phyloP scores from a whole-genome alignment of 352 stramenopile genomes.

The Globisporangium radiosum region DNA sequence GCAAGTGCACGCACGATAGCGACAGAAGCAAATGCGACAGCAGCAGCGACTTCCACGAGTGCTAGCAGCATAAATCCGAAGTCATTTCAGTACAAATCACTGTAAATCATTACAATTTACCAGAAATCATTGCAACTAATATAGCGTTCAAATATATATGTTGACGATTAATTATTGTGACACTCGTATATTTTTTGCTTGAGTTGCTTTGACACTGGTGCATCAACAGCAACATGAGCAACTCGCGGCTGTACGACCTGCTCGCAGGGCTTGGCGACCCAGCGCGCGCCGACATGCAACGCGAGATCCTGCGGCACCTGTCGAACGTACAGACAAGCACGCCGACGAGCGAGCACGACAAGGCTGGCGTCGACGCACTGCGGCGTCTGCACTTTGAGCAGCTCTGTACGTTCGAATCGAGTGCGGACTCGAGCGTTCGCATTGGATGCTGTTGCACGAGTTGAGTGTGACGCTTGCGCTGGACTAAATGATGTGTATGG shows the following conservation, averaged over 20 bases:
- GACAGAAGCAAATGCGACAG: no score
- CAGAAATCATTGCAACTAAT: no score
- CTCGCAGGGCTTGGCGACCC: constrained; percentile 16
- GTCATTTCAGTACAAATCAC: no score
- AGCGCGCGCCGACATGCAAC: constrained; percentile 21
- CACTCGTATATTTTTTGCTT: background rate
- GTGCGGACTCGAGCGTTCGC: no score
- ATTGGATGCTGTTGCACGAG: no score
- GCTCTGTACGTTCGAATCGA: constrained; percentile 25
- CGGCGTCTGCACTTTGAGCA: constrained; percentile 36
- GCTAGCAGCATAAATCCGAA: no score
- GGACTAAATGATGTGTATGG: background rate
- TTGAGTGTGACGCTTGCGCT: background rate
- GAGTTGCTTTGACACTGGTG: background rate
- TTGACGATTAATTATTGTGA: no score
- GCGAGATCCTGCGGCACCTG: constrained; percentile 34
- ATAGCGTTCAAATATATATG: no score
- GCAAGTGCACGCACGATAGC: no score
- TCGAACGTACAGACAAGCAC: constrained; percentile 9
- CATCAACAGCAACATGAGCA: background rate
- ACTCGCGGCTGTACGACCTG: constrained; percentile 20
- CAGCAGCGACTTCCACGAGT: no score
- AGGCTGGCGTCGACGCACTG: constrained; percentile 22
- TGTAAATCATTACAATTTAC: no score
- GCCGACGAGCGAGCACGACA: constrained; percentile 12